Evolutionary conservation across 2,329 filamentous ascomycete species (phyloP), one percentile per base, ranked within the genome.

Genomic region (Aspergillus pseudoglaucus): DNA sequence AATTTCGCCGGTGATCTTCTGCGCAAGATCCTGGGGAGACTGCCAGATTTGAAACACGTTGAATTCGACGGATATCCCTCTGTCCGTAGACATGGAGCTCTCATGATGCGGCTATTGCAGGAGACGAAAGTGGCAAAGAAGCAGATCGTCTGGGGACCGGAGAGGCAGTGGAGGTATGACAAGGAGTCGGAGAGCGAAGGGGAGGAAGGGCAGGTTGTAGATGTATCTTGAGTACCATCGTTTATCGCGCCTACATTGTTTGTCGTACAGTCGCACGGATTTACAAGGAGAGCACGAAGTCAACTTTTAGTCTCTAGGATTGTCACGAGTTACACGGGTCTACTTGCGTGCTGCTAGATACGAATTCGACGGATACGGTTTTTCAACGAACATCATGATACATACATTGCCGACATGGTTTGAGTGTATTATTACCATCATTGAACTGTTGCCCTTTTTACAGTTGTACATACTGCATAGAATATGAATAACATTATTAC

Each of bases 61-160:
- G 74, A 80, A 59, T 76, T 83, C 44, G 79, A 83, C 61, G 79
- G 72, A 2, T 81, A 75, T 54, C 73, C 77, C 0, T 75, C 72
- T 17, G 75, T 83, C 5, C 67, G 69, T 47, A 75, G 73, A 53
- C 66, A 70, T 32, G 73, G 75, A 6, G 73, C 76, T 10, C 58
- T 83, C 45, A 69, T 82, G 59, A 64, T 63, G 25, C 73, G 73
- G n/a, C 56, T 83, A 37, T 45, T 69, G 22, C 47, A 59, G 10
- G 70, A 73, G 50, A 58, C 61, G 2, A 61, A 58, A 17, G n/a
- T 51, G 15, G 60, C 64, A 3, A 53, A 59, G 20, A 69, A 67
- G 51, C 63, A 64, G 47, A 59, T 71, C 27, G 61, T 58, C 4
- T 71, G 69, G 66, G 70, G 69, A n/a, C 63, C 62, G 22, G 62